Evolutionary conservation across 495 filamentous ascomycete species (phyloP), one percentile per base, ranked within the genome.

Genomic region (Jackrogersella minutella): DNA sequence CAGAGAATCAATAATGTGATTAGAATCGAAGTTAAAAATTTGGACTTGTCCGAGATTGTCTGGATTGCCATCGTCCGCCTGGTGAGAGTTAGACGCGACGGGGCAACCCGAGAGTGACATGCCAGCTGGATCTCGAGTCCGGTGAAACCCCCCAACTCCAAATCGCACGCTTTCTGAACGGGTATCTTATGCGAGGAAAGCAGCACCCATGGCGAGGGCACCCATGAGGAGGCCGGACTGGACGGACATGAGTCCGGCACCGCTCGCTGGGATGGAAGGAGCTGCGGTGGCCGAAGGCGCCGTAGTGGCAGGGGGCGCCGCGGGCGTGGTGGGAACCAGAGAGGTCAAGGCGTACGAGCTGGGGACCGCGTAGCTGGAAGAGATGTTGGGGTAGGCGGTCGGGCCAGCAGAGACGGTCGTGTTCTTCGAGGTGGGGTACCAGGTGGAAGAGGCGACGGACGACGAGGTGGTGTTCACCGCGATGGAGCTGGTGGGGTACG

Each of bases 211-310:
- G 19, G 76, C 81, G 16, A 85, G 49, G 17, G 76, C 73, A 66
- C 73, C 73, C 52, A 80, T 66, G 54, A 79, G 58, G n/a, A 82
- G 56, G 17, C 78, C 79, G 11, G 77, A 78, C 66, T 77, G 78
- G 13, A 77, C 68, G 11, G 75, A 64, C 39, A 80, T 64, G 19
- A 71, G 50, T 44, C 62, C 74, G 28, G 79, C 77, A 33, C 63
- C 79, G 53, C 57, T 70, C 33, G 72, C 73, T n/a, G 73, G n/a
- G 28, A 74, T 36, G 11, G 70, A 11, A 5, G 70, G 33, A 19
- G 70, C 31, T 17, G 60, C 24, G 19, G 41, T 46, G 19, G 41
- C n/a, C 1, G 16, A 40, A n/a, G 59, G 26, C n/a, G 30, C 3
- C 31, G 56, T 33, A 1, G 66, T 9, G 37, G 73, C 19, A 7